These are phyloP conservation scores for Diaporthe aspalathi DNA, from an alignment of 2,329 filamentous ascomycete genomes.

Conservation along the genomic window DNA sequence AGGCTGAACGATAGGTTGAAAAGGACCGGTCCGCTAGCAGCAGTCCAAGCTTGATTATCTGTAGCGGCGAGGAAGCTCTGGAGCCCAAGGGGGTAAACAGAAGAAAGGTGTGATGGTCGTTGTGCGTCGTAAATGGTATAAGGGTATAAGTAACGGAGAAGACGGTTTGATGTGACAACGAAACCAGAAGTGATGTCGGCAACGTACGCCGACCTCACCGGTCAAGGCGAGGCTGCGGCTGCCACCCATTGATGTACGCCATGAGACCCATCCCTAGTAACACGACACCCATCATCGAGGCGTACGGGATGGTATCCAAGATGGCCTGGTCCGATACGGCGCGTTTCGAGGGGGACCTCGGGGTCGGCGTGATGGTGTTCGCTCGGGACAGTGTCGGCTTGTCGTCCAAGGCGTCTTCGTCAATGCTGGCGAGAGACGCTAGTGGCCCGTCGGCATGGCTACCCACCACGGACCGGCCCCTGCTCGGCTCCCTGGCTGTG, in stretches of 20 bases:
- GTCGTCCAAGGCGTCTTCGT: constrained; percentile 48
- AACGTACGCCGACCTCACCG: constrained; percentile 42
- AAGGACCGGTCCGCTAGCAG: neutral
- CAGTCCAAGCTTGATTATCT: constrained; percentile 6
- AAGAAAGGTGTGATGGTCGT: constrained; percentile 26
- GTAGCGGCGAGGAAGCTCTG: neutral
- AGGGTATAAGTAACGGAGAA: constrained; percentile 35
- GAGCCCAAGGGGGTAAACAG: constrained; percentile 15
- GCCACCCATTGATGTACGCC: constrained; percentile 89
- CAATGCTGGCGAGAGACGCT: constrained; percentile 43
- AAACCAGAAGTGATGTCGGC: neutral
- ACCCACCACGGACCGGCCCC: constrained; percentile 39
- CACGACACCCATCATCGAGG: constrained; percentile 85
- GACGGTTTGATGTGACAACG: constrained; percentile 8
- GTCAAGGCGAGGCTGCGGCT: constrained; percentile 57
- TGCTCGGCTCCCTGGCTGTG: constrained; percentile 38
- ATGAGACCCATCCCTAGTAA: constrained; percentile 84
- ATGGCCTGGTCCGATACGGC: constrained; percentile 56
- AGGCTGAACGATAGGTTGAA: constrained; percentile 17
- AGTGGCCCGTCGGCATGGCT: constrained; percentile 27
- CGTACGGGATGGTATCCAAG: constrained; percentile 76
- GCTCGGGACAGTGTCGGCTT: constrained; percentile 59
- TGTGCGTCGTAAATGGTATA: constrained; percentile 30
- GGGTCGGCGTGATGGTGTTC: constrained; percentile 61
- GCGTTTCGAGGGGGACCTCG: constrained; percentile 53